Base-by-base conservation (phyloP, 2,329 filamentous ascomycete genomes). In the Arthrinium puccinioides region DNA sequence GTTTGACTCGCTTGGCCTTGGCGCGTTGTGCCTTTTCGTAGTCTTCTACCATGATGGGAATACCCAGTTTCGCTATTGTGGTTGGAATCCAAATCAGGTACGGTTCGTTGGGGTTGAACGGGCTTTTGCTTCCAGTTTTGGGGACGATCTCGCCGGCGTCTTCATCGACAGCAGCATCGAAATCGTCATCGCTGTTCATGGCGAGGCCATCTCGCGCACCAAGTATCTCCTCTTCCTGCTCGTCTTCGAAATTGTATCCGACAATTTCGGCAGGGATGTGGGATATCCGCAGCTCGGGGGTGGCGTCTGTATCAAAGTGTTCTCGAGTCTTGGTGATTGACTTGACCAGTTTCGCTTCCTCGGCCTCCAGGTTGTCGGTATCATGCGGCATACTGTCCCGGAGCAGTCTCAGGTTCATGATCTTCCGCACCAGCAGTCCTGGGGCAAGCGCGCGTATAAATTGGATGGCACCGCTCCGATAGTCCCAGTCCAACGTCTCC, bases 401-500 rank as follows among this genome's bases (percentile, higher is more conserved):
- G 15, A 57, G 48, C 54, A 56, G 19, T 55, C 60, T 41, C 54
- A 66, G 37, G 56, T 60, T 44, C 46, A 67, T 57, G 45, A 80
- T 67, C 42, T 74, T 79, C 42, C 74, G 76, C 11, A 79, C 69
- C 3, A 97, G 66, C 2, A 97, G 62, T 7, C 82, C 79, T 9
- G 87, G 85, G 0, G 87, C 84, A 9, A 97, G 64, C 20, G 85
- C 82, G 11, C 82, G 76, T 20, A 95, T 80, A 43, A 95, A 85
- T 53, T 95, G 94, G 52, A 84, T 76, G 13, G 89, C 88, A 1
- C 89, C 90, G 35, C 73, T 72, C 20, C 80, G 74, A 49, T 80
- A 83, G 5, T 74, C 77, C 92, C 92, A 98, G 41, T 89, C 87
- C 47, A 98, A 94, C 0, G 82, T 82, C 44, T 94, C 81, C 1